A percentile compares a stretch with the other conserved stretches of the same genome.
These are phyloP conservation scores for Clonostachys solani DNA, from an alignment of 2,329 filamentous ascomycete species.

Conservation along the genomic window DNA sequence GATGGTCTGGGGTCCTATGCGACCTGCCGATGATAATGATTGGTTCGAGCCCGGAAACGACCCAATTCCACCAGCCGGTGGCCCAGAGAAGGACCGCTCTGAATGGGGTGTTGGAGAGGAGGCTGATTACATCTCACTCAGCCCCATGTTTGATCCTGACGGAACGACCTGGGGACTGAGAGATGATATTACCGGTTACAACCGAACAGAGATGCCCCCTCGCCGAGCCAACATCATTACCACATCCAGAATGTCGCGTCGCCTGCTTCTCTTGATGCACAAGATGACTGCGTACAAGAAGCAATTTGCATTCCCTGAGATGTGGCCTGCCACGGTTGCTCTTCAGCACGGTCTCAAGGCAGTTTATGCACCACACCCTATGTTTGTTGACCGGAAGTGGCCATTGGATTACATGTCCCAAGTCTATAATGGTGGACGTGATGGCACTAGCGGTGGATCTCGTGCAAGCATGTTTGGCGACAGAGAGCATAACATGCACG, in stretches of 20 bases:
- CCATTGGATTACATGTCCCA: constrained; percentile 71
- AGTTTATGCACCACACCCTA: constrained; percentile 83
- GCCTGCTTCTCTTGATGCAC: constrained; percentile 83
- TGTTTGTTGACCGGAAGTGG: constrained; percentile 87
- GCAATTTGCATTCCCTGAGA: constrained; percentile 90
- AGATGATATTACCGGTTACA: constrained; percentile 83
- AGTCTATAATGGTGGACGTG: constrained; percentile 75
- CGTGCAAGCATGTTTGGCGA: constrained; percentile 74
- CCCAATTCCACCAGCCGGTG: constrained; percentile 64
- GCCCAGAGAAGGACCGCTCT: constrained; percentile 75
- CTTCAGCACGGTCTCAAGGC: constrained; percentile 92
- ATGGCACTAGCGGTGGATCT: constrained; percentile 70
- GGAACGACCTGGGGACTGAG: constrained; percentile 79
- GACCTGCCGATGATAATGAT: constrained; percentile 63
- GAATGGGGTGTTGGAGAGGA: constrained; percentile 87
- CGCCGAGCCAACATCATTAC: constrained; percentile 88
- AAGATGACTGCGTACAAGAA: constrained; percentile 79
- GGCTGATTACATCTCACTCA: constrained; percentile 87
- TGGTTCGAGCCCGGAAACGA: constrained; percentile 72
- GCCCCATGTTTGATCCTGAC: constrained; percentile 86
- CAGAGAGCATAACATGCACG: constrained; percentile 82
- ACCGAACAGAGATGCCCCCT: constrained; percentile 55
- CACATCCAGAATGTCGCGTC: constrained; percentile 75
- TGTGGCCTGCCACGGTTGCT: constrained; percentile 88
- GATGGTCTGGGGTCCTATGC: constrained; percentile 79